Percentiles rank a stretch among this genome's conserved stretches.
Conservation (phyloP, 2,329 filamentous ascomycete genomes). For the Aspergillus neotritici region DNA sequence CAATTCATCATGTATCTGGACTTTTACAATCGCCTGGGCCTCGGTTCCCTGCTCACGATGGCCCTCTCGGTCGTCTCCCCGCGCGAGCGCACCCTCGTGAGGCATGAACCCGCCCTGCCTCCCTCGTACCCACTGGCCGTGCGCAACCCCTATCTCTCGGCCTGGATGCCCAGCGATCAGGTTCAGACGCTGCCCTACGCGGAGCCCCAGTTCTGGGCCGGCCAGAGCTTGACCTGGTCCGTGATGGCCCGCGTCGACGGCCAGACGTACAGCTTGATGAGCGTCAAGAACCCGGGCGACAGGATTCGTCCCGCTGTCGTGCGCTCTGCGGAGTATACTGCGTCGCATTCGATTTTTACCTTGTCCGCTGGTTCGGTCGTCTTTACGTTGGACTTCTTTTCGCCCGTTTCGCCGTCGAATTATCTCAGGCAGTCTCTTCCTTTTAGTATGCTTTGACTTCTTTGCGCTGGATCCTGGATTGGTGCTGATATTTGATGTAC, state of each 20-base stretch:
- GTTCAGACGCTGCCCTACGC: slow-evolving; percentile 33
- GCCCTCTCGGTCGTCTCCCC: slow-evolving; percentile 12
- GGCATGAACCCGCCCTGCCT: slow-evolving; percentile 27
- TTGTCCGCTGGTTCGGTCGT: slow-evolving; percentile 32
- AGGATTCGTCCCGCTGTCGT: slow-evolving; percentile 30
- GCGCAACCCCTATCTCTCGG: slow-evolving; percentile 40
- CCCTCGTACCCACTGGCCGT: slow-evolving; percentile 44
- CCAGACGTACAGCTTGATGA: slow-evolving; percentile 39
- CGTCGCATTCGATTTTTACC: slow-evolving; percentile 39
- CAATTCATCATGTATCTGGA: slow-evolving; percentile 9
- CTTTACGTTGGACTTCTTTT: slow-evolving; percentile 42
- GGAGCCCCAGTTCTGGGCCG: slow-evolving; percentile 41
- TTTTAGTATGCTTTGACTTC: slow-evolving; percentile 26
- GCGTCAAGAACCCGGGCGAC: slow-evolving; percentile 25
- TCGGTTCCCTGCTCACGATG: slow-evolving; percentile 20
- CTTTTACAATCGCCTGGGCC: slow-evolving; percentile 13
- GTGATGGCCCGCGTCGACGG: slow-evolving; percentile 40
- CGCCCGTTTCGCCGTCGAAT: slow-evolving; percentile 40
- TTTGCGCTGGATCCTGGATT: neutral
- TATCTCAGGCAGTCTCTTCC: slow-evolving; percentile 42
- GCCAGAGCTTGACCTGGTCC: slow-evolving; percentile 39
- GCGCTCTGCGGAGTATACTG: slow-evolving; percentile 34
- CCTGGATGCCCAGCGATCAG: slow-evolving; percentile 41
- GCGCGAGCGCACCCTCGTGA: slow-evolving; percentile 7
- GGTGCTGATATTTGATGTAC: slow-evolving; percentile 7